Percentiles rank a stretch among this genome's conserved stretches.
Evolutionary conservation across 2,329 filamentous ascomycete genomes (phyloP).

Genomic region (Malbranchea zuffiana): DNA sequence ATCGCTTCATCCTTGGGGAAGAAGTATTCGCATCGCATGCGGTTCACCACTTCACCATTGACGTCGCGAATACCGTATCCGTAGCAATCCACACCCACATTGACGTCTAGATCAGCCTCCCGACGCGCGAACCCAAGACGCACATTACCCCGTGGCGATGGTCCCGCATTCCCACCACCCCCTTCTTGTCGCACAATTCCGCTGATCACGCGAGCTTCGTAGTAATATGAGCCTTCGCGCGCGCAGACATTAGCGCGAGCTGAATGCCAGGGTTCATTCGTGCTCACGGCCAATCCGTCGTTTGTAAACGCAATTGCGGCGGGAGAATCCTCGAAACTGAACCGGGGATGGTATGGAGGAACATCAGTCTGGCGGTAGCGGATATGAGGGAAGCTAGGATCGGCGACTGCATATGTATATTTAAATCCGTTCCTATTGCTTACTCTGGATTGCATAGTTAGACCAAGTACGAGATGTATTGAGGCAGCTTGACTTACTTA

Average conservation of each 20-base stretch:
- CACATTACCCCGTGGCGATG: slow-evolving; percentile 34
- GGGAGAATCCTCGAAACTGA: slow-evolving; percentile 88
- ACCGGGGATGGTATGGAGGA: slow-evolving; percentile 67
- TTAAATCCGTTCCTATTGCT: slow-evolving; percentile 65
- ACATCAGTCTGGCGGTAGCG: slow-evolving; percentile 85
- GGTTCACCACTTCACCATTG: slow-evolving; percentile 81
- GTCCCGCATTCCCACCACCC: slow-evolving; percentile 17
- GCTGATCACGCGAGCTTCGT: slow-evolving; percentile 79
- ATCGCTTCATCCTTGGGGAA: slow-evolving; percentile 69
- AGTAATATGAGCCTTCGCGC: slow-evolving; percentile 83
- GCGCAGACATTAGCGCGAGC: slow-evolving; percentile 82
- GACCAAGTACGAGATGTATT: not conserved
- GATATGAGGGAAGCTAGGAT: slow-evolving; percentile 76
- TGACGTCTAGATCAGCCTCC: slow-evolving; percentile 38
- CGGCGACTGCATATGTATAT: slow-evolving; percentile 83
- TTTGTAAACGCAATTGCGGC: slow-evolving; percentile 73
- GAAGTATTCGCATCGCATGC: slow-evolving; percentile 86
- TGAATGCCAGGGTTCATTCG: slow-evolving; percentile 87
- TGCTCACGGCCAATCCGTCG: slow-evolving; percentile 66
- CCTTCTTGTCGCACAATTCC: slow-evolving; percentile 40
- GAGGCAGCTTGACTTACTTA: slow-evolving; percentile 19
- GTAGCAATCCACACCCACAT: slow-evolving; percentile 83
- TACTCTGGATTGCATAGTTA: slow-evolving; percentile 26
- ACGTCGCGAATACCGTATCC: slow-evolving; percentile 89
- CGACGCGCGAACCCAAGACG: slow-evolving; percentile 39